Conservation (phyloP, 306 rosid genomes). For the Canavalia gladiata region DNA sequence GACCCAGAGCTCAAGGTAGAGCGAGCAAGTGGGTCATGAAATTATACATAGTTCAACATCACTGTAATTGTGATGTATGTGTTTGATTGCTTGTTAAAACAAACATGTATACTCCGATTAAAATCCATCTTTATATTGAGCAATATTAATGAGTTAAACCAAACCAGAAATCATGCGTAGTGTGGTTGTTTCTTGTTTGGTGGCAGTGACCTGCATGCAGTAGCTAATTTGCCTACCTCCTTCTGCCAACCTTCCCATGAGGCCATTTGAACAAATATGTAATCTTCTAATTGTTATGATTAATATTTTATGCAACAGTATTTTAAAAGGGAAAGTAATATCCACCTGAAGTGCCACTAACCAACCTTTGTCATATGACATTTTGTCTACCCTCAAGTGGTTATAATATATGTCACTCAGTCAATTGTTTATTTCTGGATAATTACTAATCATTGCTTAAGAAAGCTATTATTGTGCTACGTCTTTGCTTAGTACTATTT, state of each 20-base stretch:
- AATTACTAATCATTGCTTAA: slow-evolving; percentile 19
- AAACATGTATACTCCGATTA: slow-evolving; percentile 2
- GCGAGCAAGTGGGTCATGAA: neutral
- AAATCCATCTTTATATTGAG: slow-evolving; percentile 16
- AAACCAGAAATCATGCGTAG: neutral
- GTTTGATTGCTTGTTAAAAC: slow-evolving; percentile 15
- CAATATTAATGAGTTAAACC: neutral
- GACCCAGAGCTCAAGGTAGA: neutral
- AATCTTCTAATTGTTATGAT: neutral
- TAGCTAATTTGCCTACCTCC: slow-evolving; percentile 8
- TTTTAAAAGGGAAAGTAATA: neutral
- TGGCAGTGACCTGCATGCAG: neutral
- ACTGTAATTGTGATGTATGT: neutral
- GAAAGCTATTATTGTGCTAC: slow-evolving; percentile 14
- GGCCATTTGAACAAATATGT: neutral
- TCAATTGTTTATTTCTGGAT: neutral
- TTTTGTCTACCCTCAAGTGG: neutral
- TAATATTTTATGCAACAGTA: neutral
- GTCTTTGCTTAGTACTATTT: slow-evolving; percentile 13
- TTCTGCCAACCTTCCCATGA: slow-evolving; percentile 1
- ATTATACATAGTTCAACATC: neutral
- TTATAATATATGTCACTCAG: slow-evolving; percentile 7
- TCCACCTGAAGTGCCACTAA: slow-evolving; percentile 21
- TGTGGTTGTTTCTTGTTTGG: slow-evolving; percentile 35
- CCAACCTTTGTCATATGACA: neutral